These are phyloP conservation scores for Ascochyta rabiei DNA, from an alignment of 2,329 filamentous ascomycete species.

Conservation along the genomic window DNA sequence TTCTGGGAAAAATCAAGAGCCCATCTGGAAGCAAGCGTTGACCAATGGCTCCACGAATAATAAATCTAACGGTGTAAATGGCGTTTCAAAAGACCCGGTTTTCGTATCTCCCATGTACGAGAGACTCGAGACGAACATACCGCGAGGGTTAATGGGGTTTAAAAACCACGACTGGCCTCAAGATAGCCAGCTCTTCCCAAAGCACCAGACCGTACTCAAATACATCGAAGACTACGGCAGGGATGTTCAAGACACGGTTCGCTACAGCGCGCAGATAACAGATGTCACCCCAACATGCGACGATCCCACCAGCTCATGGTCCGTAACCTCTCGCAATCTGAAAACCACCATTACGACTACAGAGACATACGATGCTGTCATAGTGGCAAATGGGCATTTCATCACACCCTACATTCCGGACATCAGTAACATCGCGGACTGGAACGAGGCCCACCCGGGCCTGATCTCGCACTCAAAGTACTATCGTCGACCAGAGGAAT, in stretches of 20 bases:
- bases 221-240: slow-evolving; percentile 77
- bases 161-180: slow-evolving; percentile 71
- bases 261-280: slow-evolving; percentile 73
- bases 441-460: slow-evolving; percentile 47
- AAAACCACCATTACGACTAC: slow-evolving; percentile 46
- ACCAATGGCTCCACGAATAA: not conserved
- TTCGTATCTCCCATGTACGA: slow-evolving; percentile 89
- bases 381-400: slow-evolving; percentile 58
- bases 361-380: slow-evolving; percentile 61
- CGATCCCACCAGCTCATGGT: slow-evolving; percentile 58
- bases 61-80: not conserved
- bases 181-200: slow-evolving; percentile 74
- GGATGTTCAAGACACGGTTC: slow-evolving; percentile 70
- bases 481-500: slow-evolving; percentile 71
- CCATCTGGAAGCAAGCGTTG: slow-evolving; percentile 54
- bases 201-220: slow-evolving; percentile 69
- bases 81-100: slow-evolving; percentile 53
- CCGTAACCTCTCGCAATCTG: slow-evolving; percentile 61
- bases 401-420: slow-evolving; percentile 54
- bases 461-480: slow-evolving; percentile 68
- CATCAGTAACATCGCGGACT: slow-evolving; percentile 50
- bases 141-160: slow-evolving; percentile 79
- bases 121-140: slow-evolving; percentile 84
- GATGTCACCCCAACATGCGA: slow-evolving; percentile 55
- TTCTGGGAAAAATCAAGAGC: slow-evolving; percentile 65